A percentile compares a stretch with the other conserved stretches of the same genome.
phyloP scores from a whole-genome alignment of 2,329 filamentous ascomycete genomes.

The Colletotrichum sp. region DNA sequence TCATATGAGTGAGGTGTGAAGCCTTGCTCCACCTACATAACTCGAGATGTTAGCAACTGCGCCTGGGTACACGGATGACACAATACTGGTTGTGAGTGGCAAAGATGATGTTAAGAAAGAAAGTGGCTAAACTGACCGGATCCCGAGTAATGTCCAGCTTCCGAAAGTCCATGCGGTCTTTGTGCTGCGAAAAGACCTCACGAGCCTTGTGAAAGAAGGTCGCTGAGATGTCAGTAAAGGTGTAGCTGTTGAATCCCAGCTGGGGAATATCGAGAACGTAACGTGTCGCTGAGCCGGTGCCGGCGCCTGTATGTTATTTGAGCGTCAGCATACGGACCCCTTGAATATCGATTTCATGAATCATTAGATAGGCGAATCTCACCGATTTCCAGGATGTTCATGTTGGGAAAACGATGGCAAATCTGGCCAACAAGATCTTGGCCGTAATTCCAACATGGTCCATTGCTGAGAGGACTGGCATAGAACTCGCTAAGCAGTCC shows the following conservation, averaged over 20 bases:
- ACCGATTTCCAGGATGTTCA: background rate
- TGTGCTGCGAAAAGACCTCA: conserved; percentile 14
- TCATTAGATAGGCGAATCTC: background rate
- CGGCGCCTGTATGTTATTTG: background rate
- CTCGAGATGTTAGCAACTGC: background rate
- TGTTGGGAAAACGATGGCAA: background rate
- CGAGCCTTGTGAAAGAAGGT: conserved; percentile 27
- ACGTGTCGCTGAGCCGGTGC: background rate
- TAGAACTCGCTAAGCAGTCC: conserved; percentile 6
- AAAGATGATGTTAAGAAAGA: background rate
- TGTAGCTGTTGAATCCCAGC: conserved; percentile 23
- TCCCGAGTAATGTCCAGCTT: conserved; percentile 35
- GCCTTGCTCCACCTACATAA: conserved; percentile 25
- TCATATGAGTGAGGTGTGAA: conserved; percentile 31
- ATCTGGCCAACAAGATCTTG: background rate
- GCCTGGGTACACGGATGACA: background rate
- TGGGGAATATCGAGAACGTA: background rate
- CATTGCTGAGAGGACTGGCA: background rate
- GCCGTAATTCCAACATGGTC: background rate
- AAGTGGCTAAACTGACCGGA: conserved; percentile 9
- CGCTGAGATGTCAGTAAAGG: conserved; percentile 28
- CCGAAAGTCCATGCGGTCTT: background rate
- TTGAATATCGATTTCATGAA: background rate
- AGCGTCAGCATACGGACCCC: background rate
- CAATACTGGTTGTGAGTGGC: background rate